These are phyloP conservation scores for Gossypium gossypioides DNA, from an alignment of 441 rosid species.

Conservation along the genomic window DNA sequence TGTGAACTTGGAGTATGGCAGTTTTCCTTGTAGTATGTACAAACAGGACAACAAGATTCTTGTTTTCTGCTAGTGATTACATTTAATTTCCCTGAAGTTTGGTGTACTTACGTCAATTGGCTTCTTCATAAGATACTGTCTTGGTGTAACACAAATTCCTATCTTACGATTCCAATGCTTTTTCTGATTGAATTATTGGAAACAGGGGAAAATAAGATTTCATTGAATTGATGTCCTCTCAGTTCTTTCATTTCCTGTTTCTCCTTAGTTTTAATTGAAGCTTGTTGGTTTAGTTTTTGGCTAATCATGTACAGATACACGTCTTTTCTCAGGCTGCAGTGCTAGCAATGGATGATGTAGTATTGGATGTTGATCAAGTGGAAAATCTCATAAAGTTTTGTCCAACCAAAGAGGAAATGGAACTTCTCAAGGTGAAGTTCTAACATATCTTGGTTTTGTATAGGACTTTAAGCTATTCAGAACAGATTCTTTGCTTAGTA, in stretches of 20 bases:
- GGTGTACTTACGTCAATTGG: background rate
- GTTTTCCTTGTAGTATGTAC: background rate
- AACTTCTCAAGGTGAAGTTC: constrained; percentile 73
- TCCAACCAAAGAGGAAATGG: constrained; percentile 99
- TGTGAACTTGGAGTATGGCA: background rate
- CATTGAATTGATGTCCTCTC: background rate
- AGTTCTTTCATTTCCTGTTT: background rate
- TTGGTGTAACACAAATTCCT: constrained; percentile 1
- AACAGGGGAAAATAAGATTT: background rate
- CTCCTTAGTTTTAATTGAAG: background rate
- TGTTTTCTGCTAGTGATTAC: background rate
- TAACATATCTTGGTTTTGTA: constrained; percentile 15
- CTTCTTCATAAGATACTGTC: background rate
- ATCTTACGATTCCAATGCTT: constrained; percentile 4
- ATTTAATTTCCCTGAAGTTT: background rate
- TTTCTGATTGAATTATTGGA: background rate
- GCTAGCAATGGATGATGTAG: constrained; percentile 82
- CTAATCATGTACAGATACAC: constrained; percentile 11
- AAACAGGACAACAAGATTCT: background rate
- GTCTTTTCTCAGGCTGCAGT: constrained; percentile 68
- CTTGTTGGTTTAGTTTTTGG: background rate
- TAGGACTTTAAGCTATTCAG: background rate
- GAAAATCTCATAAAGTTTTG: constrained; percentile 95
- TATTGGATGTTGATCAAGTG: constrained; percentile 89
- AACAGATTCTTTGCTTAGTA: background rate